Evolutionary conservation across 1,139 yeast genomes (phyloP).

Genomic region (Debaryomyces sp.): DNA sequence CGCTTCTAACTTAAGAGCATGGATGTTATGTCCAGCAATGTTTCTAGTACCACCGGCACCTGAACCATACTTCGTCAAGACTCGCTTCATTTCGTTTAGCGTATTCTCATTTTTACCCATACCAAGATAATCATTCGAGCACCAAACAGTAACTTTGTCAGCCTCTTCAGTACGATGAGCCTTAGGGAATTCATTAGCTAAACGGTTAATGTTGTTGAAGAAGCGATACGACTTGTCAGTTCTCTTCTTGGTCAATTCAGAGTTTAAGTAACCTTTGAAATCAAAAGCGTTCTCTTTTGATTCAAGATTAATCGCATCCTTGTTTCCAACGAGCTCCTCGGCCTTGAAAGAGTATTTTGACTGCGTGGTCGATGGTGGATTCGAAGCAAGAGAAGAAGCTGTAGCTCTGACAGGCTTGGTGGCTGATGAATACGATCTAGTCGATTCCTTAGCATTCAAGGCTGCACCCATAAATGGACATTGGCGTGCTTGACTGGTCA

Average conservation of each 20-base stretch:
- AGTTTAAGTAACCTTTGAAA: slow-evolving; percentile 62
- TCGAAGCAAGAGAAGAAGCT: slow-evolving; percentile 30
- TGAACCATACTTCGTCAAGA: slow-evolving; percentile 89
- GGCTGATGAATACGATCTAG: slow-evolving; percentile 58
- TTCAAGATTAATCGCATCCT: slow-evolving; percentile 26
- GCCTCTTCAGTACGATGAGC: slow-evolving; percentile 80
- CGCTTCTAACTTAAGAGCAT: slow-evolving; percentile 82
- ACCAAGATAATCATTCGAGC: slow-evolving; percentile 95
- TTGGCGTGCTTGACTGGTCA: slow-evolving; percentile 64
- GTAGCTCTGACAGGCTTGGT: slow-evolving; percentile 55
- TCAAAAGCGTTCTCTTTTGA: slow-evolving; percentile 57
- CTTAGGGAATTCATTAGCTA: slow-evolving; percentile 89
- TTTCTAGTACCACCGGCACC: slow-evolving; percentile 99
- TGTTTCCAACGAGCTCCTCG: slow-evolving; percentile 31
- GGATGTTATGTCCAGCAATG: slow-evolving; percentile 95
- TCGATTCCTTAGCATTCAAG: slow-evolving; percentile 40
- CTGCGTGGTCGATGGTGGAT: slow-evolving; percentile 36
- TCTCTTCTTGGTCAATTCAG: slow-evolving; percentile 73
- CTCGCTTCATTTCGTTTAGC: slow-evolving; percentile 72
- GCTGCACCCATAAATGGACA: slow-evolving; percentile 94
- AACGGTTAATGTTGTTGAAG: slow-evolving; percentile 94
- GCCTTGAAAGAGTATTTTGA: slow-evolving; percentile 38
- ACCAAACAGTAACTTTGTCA: slow-evolving; percentile 96
- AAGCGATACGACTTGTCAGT: slow-evolving; percentile 90
- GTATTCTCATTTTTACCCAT: slow-evolving; percentile 85